Evolutionary conservation across 495 filamentous ascomycete species (phyloP).

Genomic region (Viridothelium virens): DNA sequence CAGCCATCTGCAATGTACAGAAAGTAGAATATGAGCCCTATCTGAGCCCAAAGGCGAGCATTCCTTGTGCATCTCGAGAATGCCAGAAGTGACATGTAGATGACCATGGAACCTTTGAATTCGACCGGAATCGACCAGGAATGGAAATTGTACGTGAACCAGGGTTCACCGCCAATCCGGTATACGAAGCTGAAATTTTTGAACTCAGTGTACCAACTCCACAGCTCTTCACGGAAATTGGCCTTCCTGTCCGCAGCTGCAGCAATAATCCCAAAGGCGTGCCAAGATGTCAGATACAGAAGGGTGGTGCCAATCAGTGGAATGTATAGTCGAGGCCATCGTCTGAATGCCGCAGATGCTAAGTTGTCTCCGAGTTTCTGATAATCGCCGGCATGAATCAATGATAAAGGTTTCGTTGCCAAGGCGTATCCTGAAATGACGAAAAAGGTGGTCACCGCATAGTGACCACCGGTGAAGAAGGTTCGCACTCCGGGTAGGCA

Average conservation of each 20-base stretch:
- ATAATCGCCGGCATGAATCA: constrained; percentile 42
- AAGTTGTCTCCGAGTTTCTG: constrained; percentile 32
- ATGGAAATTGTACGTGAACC: constrained; percentile 39
- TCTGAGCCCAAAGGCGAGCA: constrained; percentile 13
- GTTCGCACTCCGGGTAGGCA: constrained; percentile 39
- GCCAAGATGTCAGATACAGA: constrained; percentile 43
- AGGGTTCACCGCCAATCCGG: constrained; percentile 41
- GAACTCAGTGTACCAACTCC: constrained; percentile 50
- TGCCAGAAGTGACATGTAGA: constrained; percentile 18
- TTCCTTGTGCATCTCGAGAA: constrained; percentile 17
- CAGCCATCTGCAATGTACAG: constrained; percentile 45
- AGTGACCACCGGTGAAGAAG: constrained; percentile 44
- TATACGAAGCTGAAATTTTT: constrained; percentile 55
- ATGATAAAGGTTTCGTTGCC: constrained; percentile 43
- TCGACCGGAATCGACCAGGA: constrained; percentile 24
- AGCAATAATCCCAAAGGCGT: constrained; percentile 42
- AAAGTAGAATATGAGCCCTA: constrained; percentile 37
- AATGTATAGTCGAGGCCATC: constrained; percentile 41
- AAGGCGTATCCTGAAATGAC: constrained; percentile 36
- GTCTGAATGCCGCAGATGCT: constrained; percentile 42
- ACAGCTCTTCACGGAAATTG: constrained; percentile 41
- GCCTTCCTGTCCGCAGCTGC: constrained; percentile 30
- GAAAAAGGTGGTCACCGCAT: constrained; percentile 42
- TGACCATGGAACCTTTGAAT: constrained; percentile 21
- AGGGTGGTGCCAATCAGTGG: constrained; percentile 45